Evolutionary conservation across 805 yeast genomes (phyloP), one percentile per base, ranked within the genome.

Genomic region (Pichia heedii): DNA sequence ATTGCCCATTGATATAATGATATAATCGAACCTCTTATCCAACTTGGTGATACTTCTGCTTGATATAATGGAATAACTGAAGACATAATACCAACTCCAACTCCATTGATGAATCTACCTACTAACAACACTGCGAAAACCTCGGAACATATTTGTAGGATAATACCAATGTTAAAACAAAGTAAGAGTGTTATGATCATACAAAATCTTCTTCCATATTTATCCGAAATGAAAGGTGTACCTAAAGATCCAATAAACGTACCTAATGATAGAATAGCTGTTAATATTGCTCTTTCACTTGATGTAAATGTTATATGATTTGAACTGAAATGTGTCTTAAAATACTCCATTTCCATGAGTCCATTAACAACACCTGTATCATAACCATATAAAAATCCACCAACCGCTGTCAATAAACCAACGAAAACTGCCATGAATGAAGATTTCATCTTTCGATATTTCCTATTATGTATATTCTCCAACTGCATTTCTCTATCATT

Each of bases 1-100:
- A 86, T 82, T 12, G 94, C 93, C 90, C 94, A 86, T 61, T 84
- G 94, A 60, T 84, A 84, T 1, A 84, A 75, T 42, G 82, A 83
- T 44, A 83, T 85, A 57, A 84, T 76, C 2, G 89, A 79, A 51
- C 94, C 93, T 69, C 94, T 73, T 36, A 82, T 76, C 73, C 80
- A 76, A 58, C 79, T 81, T 1, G 87, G 88, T 0, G 90, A 80
- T 0, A 88, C 81, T 59, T 84, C 94, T 16, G 93, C 86, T 62
- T 84, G 94, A 55, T 83, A 84, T 38, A 83, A 62, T 1, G 94
- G 94, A 2, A 83, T 87, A 36, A 81, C 83, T 15, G 93, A 93
- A 3, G 89, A 81, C 21, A 84, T 69, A n/a, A 81, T 68, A 15
- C 90, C 95, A 32, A 84, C 81, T 2, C 83, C 82, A 5, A 81